Evolutionary conservation across 345 rosid genomes (phyloP).

Genomic region (Linum tenue): DNA sequence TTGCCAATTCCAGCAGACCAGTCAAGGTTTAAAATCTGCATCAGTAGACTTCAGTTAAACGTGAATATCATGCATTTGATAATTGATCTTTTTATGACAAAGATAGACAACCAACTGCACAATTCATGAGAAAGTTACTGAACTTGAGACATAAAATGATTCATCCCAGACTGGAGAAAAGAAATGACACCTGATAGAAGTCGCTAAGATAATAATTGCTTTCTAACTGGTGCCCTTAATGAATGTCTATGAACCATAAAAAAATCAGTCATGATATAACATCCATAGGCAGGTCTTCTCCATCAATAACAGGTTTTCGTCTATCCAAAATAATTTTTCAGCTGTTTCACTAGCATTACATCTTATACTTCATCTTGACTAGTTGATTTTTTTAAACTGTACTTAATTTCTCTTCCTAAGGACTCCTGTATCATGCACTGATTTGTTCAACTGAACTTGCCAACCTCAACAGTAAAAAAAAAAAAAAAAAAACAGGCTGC

Average conservation of each 20-base stretch:
- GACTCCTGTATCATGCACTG: background rate
- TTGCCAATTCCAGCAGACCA: slow-evolving; percentile 22
- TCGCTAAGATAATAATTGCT: no score
- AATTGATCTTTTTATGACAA: background rate
- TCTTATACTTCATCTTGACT: background rate
- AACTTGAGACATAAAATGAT: no score
- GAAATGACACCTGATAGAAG: no score
- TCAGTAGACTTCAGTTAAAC: background rate
- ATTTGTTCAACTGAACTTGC: background rate
- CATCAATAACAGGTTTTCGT: no score
- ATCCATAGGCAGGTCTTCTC: no score
- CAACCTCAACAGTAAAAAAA: background rate
- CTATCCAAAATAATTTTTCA: background rate
- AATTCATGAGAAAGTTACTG: background rate
- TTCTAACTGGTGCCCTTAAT: no score
- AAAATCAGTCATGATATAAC: no score
- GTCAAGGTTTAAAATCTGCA: slow-evolving; percentile 22
- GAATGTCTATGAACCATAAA: no score
- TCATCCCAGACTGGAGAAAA: no score
- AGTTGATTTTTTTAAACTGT: background rate
- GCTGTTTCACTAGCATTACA: background rate
- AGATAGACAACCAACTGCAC: no score
- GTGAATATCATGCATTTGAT: no score
- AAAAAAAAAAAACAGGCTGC: background rate
- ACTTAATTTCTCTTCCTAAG: background rate